Conservation (phyloP, 2,329 filamentous ascomycete genomes). For the Scedosporium dehoogii region DNA sequence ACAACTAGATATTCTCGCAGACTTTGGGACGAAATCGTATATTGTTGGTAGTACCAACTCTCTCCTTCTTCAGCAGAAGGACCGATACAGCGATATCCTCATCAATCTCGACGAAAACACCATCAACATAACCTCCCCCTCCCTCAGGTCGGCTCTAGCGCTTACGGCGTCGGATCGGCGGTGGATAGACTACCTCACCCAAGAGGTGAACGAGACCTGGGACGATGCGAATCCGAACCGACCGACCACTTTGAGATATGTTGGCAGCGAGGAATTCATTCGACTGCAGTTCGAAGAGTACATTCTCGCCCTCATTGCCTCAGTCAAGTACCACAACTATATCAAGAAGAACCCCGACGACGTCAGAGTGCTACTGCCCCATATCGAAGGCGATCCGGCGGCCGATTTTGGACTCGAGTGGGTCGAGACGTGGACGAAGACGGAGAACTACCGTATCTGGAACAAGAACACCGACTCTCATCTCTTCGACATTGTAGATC, state of each 20-base stretch:
- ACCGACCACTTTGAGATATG: conserved; percentile 91
- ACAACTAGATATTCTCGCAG: conserved; percentile 86
- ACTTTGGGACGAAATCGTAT: conserved; percentile 92
- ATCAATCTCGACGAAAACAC: conserved; percentile 90
- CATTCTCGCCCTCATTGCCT: conserved; percentile 75
- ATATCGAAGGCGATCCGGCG: conserved; percentile 74
- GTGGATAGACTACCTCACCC: conserved; percentile 94
- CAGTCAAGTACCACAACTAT: conserved; percentile 80
- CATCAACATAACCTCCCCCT: conserved; percentile 73
- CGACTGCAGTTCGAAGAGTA: conserved; percentile 96
- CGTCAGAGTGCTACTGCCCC: conserved; percentile 49
- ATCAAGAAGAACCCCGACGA: conserved; percentile 42
- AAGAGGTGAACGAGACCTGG: conserved; percentile 93
- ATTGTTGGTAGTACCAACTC: conserved; percentile 97
- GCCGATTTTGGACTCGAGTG: conserved; percentile 77
- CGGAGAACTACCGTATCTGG: conserved; percentile 89
- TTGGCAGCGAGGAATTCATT: conserved; percentile 95
- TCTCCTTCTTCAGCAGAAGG: conserved; percentile 82
- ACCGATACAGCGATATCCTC: conserved; percentile 90
- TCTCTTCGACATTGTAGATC: conserved; percentile 89
- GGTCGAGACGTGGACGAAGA: conserved; percentile 76
- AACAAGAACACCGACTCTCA: conserved; percentile 70
- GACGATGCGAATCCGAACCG: conserved; percentile 80
- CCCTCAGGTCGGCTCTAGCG: conserved; percentile 62
- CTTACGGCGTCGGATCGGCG: conserved; percentile 81